A percentile compares a stretch with the other conserved stretches of the same genome.
phyloP scores from a whole-genome alignment of 2,329 filamentous ascomycete species.

The Paraphoma sp. region DNA sequence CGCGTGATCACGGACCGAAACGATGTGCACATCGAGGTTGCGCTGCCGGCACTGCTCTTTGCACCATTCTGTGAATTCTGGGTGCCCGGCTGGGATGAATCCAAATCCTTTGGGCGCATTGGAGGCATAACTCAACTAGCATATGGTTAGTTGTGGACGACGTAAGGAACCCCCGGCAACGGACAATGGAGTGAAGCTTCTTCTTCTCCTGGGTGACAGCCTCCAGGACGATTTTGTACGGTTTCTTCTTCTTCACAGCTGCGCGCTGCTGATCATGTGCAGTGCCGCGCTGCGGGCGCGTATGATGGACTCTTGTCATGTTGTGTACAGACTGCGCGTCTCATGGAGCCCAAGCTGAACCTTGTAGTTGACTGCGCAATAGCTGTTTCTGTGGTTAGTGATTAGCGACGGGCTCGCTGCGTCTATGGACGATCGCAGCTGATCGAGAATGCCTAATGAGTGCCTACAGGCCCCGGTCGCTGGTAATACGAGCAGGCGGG shows the following conservation, averaged over 20 bases:
- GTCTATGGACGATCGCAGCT: conserved; percentile 16
- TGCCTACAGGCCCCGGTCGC: conserved; percentile 29
- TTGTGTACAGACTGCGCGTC: conserved; percentile 8
- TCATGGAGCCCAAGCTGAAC: conserved; percentile 18
- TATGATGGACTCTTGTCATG: conserved; percentile 39
- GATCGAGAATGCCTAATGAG: conserved; percentile 18
- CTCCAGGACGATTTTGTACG: conserved; percentile 66
- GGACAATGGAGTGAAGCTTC: conserved; percentile 60
- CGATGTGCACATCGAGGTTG: conserved; percentile 62
- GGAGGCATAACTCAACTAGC: conserved; percentile 62
- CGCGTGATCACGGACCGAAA: conserved; percentile 61
- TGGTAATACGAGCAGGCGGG: conserved; percentile 23
- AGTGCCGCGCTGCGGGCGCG: conserved; percentile 23
- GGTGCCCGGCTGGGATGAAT: conserved; percentile 66
- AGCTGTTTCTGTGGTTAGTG: conserved; percentile 18
- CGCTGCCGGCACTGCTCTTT: conserved; percentile 66
- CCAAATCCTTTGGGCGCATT: conserved; percentile 65
- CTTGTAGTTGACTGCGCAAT: conserved; percentile 5
- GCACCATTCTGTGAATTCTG: conserved; percentile 62
- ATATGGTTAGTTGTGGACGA: conserved; percentile 40
- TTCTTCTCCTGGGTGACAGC: conserved; percentile 66
- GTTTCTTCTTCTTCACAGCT: conserved; percentile 47
- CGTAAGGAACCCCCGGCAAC: conserved; percentile 27
- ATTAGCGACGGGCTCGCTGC: conserved; percentile 21
- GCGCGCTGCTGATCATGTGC: conserved; percentile 31